Evolutionary conservation across 2,329 filamentous ascomycete species (phyloP).

Genomic region (Dactylellina sp.): DNA sequence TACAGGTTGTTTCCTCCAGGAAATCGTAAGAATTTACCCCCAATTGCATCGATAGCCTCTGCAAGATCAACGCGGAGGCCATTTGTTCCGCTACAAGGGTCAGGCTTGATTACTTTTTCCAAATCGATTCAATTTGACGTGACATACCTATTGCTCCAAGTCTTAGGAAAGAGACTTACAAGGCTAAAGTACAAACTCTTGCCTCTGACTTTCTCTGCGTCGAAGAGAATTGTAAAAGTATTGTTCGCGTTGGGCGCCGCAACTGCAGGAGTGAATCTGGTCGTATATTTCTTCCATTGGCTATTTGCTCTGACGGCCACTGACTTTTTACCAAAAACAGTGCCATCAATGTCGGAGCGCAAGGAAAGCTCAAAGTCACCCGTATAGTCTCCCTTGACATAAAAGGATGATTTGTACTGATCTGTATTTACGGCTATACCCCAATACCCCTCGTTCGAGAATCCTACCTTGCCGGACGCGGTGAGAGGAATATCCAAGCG

Average conservation of each 20-base stretch:
- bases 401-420: conserved; percentile 69
- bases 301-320: conserved; percentile 60
- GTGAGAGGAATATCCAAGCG: conserved; percentile 62
- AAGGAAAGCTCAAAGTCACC: conserved; percentile 68
- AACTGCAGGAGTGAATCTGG: conserved; percentile 64
- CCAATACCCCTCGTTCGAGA: conserved; percentile 71
- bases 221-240: conserved; percentile 70
- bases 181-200: conserved; percentile 70
- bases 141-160: conserved; percentile 68
- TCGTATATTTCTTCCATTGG: conserved; percentile 69
- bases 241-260: conserved; percentile 70
- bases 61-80: conserved; percentile 71
- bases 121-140: not conserved
- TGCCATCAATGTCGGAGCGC: conserved; percentile 65
- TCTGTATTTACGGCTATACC: conserved; percentile 69
- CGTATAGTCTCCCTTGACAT: conserved; percentile 68
- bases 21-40: conserved; percentile 72
- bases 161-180: conserved; percentile 72
- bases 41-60: conserved; percentile 68
- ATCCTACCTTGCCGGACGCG: conserved; percentile 64
- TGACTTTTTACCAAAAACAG: conserved; percentile 65
- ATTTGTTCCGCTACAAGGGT: conserved; percentile 64
- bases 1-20: conserved; percentile 74
- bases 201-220: conserved; percentile 64
- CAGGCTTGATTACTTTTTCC: not conserved